Evolutionary conservation across 495 filamentous ascomycete species (phyloP), one percentile per base, ranked within the genome.

Genomic region (Filosporella fistucella): DNA sequence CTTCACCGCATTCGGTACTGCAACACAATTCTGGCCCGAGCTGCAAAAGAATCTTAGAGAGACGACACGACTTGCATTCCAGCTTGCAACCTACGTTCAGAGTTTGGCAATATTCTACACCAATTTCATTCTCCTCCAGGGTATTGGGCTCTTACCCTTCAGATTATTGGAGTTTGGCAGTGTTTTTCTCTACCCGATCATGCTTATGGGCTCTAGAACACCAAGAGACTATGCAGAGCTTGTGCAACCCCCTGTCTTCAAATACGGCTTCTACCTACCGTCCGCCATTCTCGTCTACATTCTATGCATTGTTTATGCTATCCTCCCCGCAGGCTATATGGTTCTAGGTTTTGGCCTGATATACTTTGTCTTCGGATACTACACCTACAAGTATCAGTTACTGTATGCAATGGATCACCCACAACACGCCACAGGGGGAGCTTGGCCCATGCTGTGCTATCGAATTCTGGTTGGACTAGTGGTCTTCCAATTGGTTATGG

Each of bases 361-460:
- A 10, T 99, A 96, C 63, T 99, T 97, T 58, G 68, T 79, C 12
- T 74, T 96, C 32, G 94, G 94, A 21, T 84, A 88, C 56, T 95
- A 91, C 59, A 91, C 89, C 22, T 95, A 97, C 76, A 99, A 99
- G 63, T 97, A 97, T 60, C 94, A 97, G 66, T 74, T 99, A 5
- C 72, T 99, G 4, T 99, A 97, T 63, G 89, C 94, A 9, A 97
- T 99, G 94, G 90, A 97, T 62, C 90, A 97, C 59, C 84, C 87
- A 6, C 90, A 95, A 50, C 91, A 97, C 61, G 90, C 93, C 4
- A 96, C 93, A 0, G 94, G 94, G 24, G 80, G 82, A 48, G 90
- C 90, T 1, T 99, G 94, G 94, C 78, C 83, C 17, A 93, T 97
- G 72, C 94, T 96, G 29, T 96, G 91, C 66, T 88, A 90, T 52